A percentile compares a stretch with the other conserved stretches of the same genome.
These are phyloP conservation scores for Trichosporon asahii DNA, from an alignment of 1,284 basidiomycete genomes.

Conservation along the genomic window DNA sequence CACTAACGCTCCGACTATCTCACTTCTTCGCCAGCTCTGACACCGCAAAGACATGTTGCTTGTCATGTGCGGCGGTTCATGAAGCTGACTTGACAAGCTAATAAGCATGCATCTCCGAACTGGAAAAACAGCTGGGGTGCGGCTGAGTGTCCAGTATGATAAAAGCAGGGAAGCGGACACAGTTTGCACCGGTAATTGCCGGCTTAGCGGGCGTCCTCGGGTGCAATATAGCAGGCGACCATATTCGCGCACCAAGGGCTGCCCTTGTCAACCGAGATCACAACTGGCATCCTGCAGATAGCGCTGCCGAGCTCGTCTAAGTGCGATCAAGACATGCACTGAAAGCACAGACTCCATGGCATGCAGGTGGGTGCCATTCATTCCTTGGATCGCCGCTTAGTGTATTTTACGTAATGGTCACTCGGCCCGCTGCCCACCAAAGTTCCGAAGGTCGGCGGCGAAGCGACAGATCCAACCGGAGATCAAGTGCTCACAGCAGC, in stretches of 20 bases:
- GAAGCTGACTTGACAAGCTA: too few species aligned
- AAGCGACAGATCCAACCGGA: neutral
- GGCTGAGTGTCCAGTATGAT: neutral
- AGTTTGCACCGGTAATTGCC: slow-evolving; percentile 3
- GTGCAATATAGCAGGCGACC: neutral
- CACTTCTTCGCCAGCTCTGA: too few species aligned
- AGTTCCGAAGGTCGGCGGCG: neutral
- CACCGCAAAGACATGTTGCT: too few species aligned
- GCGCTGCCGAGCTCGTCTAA: neutral
- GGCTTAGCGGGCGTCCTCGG: neutral
- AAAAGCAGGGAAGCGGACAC: neutral
- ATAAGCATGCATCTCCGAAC: too few species aligned
- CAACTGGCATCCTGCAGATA: neutral
- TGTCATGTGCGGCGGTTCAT: too few species aligned
- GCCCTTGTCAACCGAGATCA: neutral
- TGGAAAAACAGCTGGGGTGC: too few species aligned
- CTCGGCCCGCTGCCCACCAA: neutral
- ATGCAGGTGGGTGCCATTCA: neutral
- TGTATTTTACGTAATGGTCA: neutral
- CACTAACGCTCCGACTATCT: too few species aligned
- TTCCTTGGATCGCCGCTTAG: neutral
- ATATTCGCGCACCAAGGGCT: neutral
- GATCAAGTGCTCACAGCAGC: neutral
- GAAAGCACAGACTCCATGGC: neutral
- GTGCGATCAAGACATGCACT: neutral